Percentiles rank a stretch among this genome's conserved stretches.
Conservation (phyloP, 306 rosid genomes). For the Dryas drummondii region DNA sequence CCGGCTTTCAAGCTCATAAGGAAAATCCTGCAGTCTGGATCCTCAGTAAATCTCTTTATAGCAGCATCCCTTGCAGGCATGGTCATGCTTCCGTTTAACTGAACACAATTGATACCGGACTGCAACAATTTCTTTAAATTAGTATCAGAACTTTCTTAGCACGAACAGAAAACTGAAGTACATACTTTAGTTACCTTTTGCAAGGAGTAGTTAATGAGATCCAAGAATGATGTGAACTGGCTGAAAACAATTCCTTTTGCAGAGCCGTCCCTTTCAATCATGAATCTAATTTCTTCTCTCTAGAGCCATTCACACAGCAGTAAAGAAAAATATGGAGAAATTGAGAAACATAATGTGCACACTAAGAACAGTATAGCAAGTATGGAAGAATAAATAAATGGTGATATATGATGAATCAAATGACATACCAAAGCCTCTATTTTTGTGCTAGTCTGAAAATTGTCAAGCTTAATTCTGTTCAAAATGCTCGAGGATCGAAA, state of each 20-base stretch:
- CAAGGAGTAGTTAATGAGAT: constrained; percentile 79
- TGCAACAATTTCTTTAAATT: constrained; percentile 39
- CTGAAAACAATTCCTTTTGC: constrained; percentile 93
- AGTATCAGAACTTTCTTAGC: constrained; percentile 15
- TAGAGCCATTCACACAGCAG: constrained; percentile 34
- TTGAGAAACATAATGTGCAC: constrained; percentile 7
- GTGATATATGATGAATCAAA: constrained; percentile 3
- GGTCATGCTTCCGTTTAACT: constrained; percentile 84
- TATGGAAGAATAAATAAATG: background rate
- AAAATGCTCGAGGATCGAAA: constrained; percentile 82
- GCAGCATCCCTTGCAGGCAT: constrained; percentile 72
- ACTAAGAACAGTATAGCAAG: background rate
- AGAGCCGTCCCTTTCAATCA: constrained; percentile 94
- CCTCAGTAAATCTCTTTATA: constrained; percentile 68
- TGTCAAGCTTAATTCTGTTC: constrained; percentile 70
- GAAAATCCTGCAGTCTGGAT: constrained; percentile 85
- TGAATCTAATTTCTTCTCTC: constrained; percentile 94
- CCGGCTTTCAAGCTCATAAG: constrained; percentile 99
- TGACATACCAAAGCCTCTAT: constrained; percentile 92
- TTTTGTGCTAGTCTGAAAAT: constrained; percentile 96
- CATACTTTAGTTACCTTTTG: constrained; percentile 45
- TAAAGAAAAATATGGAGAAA: background rate
- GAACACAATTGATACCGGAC: constrained; percentile 82
- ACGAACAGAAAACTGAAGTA: constrained; percentile 3
- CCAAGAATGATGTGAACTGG: constrained; percentile 95